phyloP scores from a whole-genome alignment of 1,284 basidiomycete species.

The Malassezia vespertilionis region DNA sequence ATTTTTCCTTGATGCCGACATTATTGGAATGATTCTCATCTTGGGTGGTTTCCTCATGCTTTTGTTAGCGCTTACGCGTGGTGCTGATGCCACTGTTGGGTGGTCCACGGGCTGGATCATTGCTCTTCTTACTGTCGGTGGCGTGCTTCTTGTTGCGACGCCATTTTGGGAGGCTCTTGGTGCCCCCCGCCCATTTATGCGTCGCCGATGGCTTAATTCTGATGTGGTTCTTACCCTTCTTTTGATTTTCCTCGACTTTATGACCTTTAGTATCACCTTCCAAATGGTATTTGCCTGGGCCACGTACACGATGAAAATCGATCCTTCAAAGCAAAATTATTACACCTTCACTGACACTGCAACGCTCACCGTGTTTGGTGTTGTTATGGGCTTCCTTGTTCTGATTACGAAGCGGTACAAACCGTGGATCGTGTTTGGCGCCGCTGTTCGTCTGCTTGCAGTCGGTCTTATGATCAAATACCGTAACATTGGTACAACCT shows the following conservation, averaged over 20 bases:
- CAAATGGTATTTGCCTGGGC: constrained; percentile 3
- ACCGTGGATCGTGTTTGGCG: constrained; percentile 29
- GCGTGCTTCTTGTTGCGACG: constrained; percentile 23
- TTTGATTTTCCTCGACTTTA: constrained; percentile 44
- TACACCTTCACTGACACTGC: constrained; percentile 39
- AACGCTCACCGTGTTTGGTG: constrained; percentile 40
- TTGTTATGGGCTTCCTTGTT: constrained; percentile 34
- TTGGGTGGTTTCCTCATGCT: constrained; percentile 38
- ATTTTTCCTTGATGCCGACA: constrained; percentile 35
- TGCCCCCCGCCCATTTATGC: constrained; percentile 37
- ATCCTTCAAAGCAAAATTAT: constrained; percentile 24
- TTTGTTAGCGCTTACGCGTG: constrained; percentile 34
- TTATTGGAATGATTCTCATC: constrained; percentile 38
- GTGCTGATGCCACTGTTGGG: constrained; percentile 17
- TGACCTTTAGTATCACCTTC: constrained; percentile 35
- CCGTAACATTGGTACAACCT: constrained; percentile 26
- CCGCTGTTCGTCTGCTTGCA: constrained; percentile 35
- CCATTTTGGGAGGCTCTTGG: constrained; percentile 28
- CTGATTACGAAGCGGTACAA: constrained; percentile 40
- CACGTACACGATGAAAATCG: neutral
- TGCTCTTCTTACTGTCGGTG: constrained; percentile 38
- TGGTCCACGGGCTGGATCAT: constrained; percentile 40
- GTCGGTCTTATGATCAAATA: constrained; percentile 44
- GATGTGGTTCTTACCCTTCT: constrained; percentile 36
- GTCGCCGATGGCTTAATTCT: constrained; percentile 36